Base-by-base conservation (phyloP, 345 rosid species). In the Eucalyptus brandiana region DNA sequence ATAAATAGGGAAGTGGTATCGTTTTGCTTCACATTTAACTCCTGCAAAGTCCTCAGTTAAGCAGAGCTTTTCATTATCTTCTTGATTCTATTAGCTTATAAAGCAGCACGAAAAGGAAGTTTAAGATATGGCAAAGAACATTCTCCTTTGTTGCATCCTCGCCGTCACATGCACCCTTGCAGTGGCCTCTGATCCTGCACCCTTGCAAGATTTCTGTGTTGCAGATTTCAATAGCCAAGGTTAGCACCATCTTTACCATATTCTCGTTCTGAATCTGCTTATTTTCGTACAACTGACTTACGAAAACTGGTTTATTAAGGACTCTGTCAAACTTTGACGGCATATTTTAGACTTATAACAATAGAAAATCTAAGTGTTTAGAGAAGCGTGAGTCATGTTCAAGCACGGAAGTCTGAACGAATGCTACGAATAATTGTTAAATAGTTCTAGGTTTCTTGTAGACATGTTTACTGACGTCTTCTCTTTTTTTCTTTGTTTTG, bases 161-260 rank as follows among this genome's bases (percentile, higher is more conserved):
- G 88, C 87, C 24, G 8, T 88, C 48, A 81, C 62, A 87, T 87
- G 87, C 32, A 14, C 80, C 44, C 69, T 89, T 8, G 49, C 86
- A 24, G 34, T 87, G 12, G 90, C 72, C 89, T n/a, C 49, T 32
- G 89, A 88, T 53, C 87, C 89, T 10, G 81, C 89, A 21, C 90
- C 88, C 30, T 24, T 89, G 32, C 92, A 89, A 67, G 91, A 89
- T 88, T 89, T 91, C 51, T 88, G 91, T 44, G 87, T 91, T 5
- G 90, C 90, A 16, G 89, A 87, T 45, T 24, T 65, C 12, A 62
- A 42, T 49, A 81, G 44, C 81, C 88, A 89, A 72, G 72, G 51
- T 89, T 45, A 30, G 5, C 72, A 30, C 7, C 34, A 62, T 30
- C 34, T 62, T 32, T 62, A 62, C 72, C 72, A 62, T 62, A 62